These are phyloP conservation scores for Enterospora canceri DNA, from an alignment of 371 early-diverging fungal species.

Conservation along the genomic window DNA sequence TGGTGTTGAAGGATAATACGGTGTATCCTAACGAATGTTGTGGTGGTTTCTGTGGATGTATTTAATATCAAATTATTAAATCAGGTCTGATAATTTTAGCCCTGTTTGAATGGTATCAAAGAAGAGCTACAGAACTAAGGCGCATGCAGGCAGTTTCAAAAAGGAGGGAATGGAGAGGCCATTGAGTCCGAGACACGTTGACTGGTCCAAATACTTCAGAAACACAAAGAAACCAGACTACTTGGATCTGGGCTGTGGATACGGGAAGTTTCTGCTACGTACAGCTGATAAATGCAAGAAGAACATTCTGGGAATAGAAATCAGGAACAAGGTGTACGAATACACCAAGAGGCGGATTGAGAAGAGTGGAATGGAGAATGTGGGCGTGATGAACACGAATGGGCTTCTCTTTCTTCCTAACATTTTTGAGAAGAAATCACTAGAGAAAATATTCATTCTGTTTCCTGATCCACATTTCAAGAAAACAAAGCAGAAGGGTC, in stretches of 20 bases:
- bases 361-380: conserved; percentile 58
- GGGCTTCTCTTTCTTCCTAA: conserved; percentile 95
- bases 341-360: conserved; percentile 61
- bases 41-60: too few relatives aligned
- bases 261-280: conserved; percentile 76
- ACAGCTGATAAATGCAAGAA: conserved; percentile 75
- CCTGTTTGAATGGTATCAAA: conserved; percentile 56
- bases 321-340: conserved; percentile 80
- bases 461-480: conserved; percentile 98
- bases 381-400: conserved; percentile 84
- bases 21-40: too few relatives aligned
- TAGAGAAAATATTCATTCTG: conserved; percentile 89
- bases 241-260: conserved; percentile 97
- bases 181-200: conserved; percentile 65
- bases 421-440: conserved; percentile 76
- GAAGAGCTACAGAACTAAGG: conserved; percentile 77
- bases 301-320: conserved; percentile 93
- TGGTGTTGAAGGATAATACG: background rate
- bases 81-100: background rate
- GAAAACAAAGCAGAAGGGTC: conserved; percentile 90
- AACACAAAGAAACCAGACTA: conserved; percentile 65
- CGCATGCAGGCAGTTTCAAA: conserved; percentile 77
- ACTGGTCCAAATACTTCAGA: conserved; percentile 76
- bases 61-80: background rate
- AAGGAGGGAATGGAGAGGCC: conserved; percentile 61